Evolutionary conservation across 2,329 filamentous ascomycete species (phyloP), one percentile per base, ranked within the genome.

Genomic region (Grosmannia clavigera): DNA sequence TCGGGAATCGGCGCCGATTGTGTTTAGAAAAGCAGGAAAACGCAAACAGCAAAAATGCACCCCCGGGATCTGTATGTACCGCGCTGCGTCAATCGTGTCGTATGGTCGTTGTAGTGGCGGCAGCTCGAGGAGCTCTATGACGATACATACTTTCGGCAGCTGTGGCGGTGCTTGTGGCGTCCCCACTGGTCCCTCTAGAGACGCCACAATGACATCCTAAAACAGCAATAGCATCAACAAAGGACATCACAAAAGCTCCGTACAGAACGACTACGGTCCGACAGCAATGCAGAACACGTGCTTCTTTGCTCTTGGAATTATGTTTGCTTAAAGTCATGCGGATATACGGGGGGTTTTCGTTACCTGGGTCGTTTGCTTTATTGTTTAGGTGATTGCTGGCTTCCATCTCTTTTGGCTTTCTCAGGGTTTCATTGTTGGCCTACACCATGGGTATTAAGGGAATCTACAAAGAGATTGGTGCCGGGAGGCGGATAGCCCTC

Each of bases 381-480:
- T 14, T 40, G 35, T 6, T 16, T 35, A 35, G 33, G 33, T 5
- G 33, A 11, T 14, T 4, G 12, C 19, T 40, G 1, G 16, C 43
- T n/a, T 46, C 5, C 40, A 7, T 46, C 33, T 35, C 33, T 10
- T 35, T 35, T 35, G 33, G 33, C 33, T 35, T 35, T 35, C 9
- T 11, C 33, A 10, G 6, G 6, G 33, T 35, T 10, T 35, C 33
- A 9, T 35, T 31, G 40, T 46, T n/a, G 43, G 4, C 5, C 29
- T 29, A 12, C 22, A 25, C 2, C 16, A 86, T 86, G 83, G 83
- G 83, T n/a, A 86, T 86, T 70, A 84, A 83, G 75, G 82, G 82
- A 19, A 89, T 99, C 59, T 94, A 96, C 74, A 87, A 87, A 68
- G 90, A 96, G 71, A 88, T 99, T 66, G 92, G 92, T 50, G 76